A percentile compares a stretch with the other conserved stretches of the same genome.
These are phyloP conservation scores for Chlamydomonas urium DNA, from an alignment of 139 green algal species.

Conservation along the genomic window DNA sequence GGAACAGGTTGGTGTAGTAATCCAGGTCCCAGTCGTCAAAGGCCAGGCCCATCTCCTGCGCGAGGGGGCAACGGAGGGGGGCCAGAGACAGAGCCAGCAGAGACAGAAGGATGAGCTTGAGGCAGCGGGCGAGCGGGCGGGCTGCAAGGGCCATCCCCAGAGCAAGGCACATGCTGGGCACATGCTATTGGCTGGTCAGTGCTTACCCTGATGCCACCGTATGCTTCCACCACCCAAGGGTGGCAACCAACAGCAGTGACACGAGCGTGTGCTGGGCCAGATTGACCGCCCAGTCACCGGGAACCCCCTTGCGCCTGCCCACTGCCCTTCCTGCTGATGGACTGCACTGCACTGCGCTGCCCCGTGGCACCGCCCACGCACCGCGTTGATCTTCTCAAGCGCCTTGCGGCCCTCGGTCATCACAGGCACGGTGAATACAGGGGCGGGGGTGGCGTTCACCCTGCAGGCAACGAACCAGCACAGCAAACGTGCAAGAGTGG, in stretches of 20 bases:
- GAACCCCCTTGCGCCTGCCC: too few relatives aligned
- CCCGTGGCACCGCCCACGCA: constrained; percentile 8
- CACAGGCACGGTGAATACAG: constrained; percentile 82
- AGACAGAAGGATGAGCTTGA: neutral
- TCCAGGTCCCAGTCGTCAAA: constrained; percentile 97
- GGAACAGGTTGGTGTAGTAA: constrained; percentile 88
- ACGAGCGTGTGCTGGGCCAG: neutral
- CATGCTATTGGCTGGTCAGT: neutral
- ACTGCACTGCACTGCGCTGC: neutral
- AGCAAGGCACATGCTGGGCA: neutral
- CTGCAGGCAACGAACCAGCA: too few relatives aligned
- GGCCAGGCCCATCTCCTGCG: constrained; percentile 86
- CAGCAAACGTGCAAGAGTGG: too few relatives aligned
- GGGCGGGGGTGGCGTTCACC: constrained; percentile 43
- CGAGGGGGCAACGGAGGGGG: neutral
- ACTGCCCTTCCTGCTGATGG: neutral
- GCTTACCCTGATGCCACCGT: neutral
- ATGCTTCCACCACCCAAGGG: neutral
- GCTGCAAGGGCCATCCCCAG: neutral
- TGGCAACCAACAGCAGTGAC: neutral
- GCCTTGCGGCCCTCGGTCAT: constrained; percentile 71
- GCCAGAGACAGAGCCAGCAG: neutral
- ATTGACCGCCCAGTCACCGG: too few relatives aligned
- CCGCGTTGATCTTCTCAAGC: constrained; percentile 83
- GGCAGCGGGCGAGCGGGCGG: too few relatives aligned